Evolutionary conservation across 2,329 filamentous ascomycete species (phyloP), one percentile per base, ranked within the genome.

Genomic region (Cordyceps javanica): DNA sequence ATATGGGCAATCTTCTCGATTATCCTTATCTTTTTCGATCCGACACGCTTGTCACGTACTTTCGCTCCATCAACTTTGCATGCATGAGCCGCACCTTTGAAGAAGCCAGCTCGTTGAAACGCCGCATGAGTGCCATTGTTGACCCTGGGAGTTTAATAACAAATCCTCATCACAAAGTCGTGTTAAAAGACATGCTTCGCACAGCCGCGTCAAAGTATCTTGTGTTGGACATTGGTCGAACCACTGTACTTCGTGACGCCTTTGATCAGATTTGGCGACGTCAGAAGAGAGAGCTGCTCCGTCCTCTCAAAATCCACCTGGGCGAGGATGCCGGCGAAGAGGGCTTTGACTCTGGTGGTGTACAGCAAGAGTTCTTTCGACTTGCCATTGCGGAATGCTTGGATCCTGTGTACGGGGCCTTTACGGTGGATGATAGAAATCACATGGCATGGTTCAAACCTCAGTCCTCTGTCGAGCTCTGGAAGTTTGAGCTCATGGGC

Each of bases 351-450:
- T 91, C 93, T 50, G 94, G 94, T 44, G 94, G 94, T 61, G 92
- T 99, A 1, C 93, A 97, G 65, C 92, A 96, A 69, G 94, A 99
- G 62, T 97, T 96, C 69, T 97, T 99, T 74, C 85, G 91, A 16
- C 74, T 97, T 28, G 85, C 90, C 19, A 86, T 97, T 64, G 83
- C 84, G 1, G 87, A 96, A 66, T 89, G 89, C 3, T 80, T 97
- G 46, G 80, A 90, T 64, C 88, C 90, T 5, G 81, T 86, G 44
- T 90, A 89, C 66, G 91, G 88, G 1, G 84, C 89, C 55, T 97
- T 97, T 69, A 88, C 86, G 0, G 81, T 90, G 32, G 91, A 97
- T 64, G 73, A 82, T 1, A 77, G 85, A 56, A 94, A 89, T 0
- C 83, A 84, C 32, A 88, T 94, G 80, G 86, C 87, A 11, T 99